Conservation (phyloP, 768 basidiomycete species). For the Royoungia palumana region DNA sequence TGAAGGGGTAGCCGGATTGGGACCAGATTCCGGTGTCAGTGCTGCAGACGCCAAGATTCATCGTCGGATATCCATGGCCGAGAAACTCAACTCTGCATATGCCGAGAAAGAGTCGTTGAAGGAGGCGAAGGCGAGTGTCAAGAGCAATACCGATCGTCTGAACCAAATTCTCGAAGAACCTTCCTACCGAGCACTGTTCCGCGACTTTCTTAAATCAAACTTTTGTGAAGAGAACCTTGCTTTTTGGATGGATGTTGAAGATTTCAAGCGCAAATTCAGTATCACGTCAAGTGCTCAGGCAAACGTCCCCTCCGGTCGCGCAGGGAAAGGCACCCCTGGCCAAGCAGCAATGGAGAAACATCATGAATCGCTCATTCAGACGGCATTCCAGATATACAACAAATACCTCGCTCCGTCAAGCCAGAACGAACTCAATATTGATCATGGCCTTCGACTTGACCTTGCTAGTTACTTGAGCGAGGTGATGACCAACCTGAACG, state of each 20-base stretch:
- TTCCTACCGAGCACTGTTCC: conserved; percentile 81
- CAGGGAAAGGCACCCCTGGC: conserved; percentile 56
- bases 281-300: conserved; percentile 92
- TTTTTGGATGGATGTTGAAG: conserved; percentile 96
- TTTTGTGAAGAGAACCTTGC: conserved; percentile 98
- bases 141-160: conserved; percentile 90
- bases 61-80: conserved; percentile 73
- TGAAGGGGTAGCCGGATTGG: conserved; percentile 23
- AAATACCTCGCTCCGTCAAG: conserved; percentile 95
- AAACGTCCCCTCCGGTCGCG: conserved; percentile 38
- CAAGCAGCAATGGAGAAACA: conserved; percentile 95
- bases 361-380: conserved; percentile 91
- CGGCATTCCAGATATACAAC: conserved; percentile 91
- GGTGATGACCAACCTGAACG: conserved; percentile 73
- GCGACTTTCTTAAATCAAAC: conserved; percentile 90
- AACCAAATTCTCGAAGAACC: conserved; percentile 93
- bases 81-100: conserved; percentile 55
- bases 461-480: conserved; percentile 91
- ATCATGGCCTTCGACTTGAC: conserved; percentile 93
- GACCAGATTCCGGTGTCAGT: conserved; percentile 27
- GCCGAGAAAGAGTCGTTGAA: conserved; percentile 50
- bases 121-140: conserved; percentile 53
- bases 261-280: conserved; percentile 94
- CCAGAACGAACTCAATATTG: conserved; percentile 96
- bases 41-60: conserved; percentile 65